Percentiles rank a stretch among this genome's conserved stretches.
Evolutionary conservation across 805 yeast species (phyloP).

Genomic region (Dipodascus geniculatus): DNA sequence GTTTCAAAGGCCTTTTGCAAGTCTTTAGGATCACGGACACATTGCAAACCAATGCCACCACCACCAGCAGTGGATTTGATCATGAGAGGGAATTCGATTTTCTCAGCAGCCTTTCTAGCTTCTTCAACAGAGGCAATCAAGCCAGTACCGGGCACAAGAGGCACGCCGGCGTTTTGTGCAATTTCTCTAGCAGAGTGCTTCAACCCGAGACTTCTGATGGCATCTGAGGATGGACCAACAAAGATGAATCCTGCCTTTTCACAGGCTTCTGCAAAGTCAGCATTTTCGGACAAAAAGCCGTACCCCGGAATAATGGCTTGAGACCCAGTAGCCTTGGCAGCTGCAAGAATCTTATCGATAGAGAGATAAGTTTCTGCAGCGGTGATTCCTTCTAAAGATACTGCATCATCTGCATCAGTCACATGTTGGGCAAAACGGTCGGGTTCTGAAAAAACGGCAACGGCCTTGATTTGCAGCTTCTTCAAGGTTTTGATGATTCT

Average conservation of each 20-base stretch:
- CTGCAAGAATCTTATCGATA: conserved; percentile 72
- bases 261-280: conserved; percentile 88
- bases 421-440: conserved; percentile 88
- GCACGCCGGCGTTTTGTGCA: conserved; percentile 85
- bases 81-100: conserved; percentile 80
- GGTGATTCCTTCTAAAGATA: conserved; percentile 66
- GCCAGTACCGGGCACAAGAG: conserved; percentile 95
- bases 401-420: conserved; percentile 64
- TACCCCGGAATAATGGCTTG: conserved; percentile 98
- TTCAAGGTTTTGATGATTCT: conserved; percentile 83
- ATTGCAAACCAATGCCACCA: conserved; percentile 96
- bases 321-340: conserved; percentile 74
- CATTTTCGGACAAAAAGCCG: conserved; percentile 93
- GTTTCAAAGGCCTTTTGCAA: conserved; percentile 77
- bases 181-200: conserved; percentile 96
- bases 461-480: conserved; percentile 62
- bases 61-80: conserved; percentile 98
- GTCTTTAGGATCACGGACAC: conserved; percentile 74
- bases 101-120: conserved; percentile 63
- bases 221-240: conserved; percentile 95
- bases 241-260: conserved; percentile 72
- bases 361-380: conserved; percentile 88
- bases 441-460: conserved; percentile 84
- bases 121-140: conserved; percentile 59
- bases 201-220: conserved; percentile 80